These are phyloP conservation scores for Pythium rishiriense DNA, from an alignment of 352 stramenopile species.

Conservation along the genomic window DNA sequence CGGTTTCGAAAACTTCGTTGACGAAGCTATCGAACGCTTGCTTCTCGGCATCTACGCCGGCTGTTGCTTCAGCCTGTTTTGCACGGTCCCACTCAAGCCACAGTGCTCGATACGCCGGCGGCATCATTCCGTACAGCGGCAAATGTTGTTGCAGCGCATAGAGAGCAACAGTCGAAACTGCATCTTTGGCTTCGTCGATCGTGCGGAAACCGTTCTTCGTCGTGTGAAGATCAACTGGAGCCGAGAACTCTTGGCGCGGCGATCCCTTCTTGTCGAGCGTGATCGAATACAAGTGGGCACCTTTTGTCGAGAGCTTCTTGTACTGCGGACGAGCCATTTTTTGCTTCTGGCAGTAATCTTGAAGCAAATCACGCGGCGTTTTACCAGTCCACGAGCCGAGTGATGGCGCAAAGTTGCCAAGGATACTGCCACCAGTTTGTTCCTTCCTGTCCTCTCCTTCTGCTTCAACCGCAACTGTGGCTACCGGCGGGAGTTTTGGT, in stretches of 20 bases:
- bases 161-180: slow-evolving; percentile 80
- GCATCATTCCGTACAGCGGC: slow-evolving; percentile 88
- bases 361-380: slow-evolving; percentile 86
- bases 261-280: slow-evolving; percentile 36
- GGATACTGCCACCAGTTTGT: slow-evolving; percentile 6
- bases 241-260: slow-evolving; percentile 34
- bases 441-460: not conserved
- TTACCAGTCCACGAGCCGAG: slow-evolving; percentile 63
- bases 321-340: slow-evolving; percentile 82
- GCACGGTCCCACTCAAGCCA: slow-evolving; percentile 77
- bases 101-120: slow-evolving; percentile 84
- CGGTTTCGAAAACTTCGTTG: slow-evolving; percentile 42
- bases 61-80: slow-evolving; percentile 38
- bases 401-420: slow-evolving; percentile 4
- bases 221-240: slow-evolving; percentile 39
- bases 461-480: slow-evolving; percentile 3
- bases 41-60: slow-evolving; percentile 37
- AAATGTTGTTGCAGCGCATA: slow-evolving; percentile 85
- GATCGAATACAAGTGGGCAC: slow-evolving; percentile 52
- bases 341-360: slow-evolving; percentile 89
- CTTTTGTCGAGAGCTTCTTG: slow-evolving; percentile 37
- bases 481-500: slow-evolving; percentile 30
- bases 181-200: slow-evolving; percentile 75
- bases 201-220: slow-evolving; percentile 51
- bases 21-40: slow-evolving; percentile 59